These are phyloP conservation scores for Rhizopogon vinicolor DNA, from an alignment of 768 basidiomycete species.

Conservation along the genomic window DNA sequence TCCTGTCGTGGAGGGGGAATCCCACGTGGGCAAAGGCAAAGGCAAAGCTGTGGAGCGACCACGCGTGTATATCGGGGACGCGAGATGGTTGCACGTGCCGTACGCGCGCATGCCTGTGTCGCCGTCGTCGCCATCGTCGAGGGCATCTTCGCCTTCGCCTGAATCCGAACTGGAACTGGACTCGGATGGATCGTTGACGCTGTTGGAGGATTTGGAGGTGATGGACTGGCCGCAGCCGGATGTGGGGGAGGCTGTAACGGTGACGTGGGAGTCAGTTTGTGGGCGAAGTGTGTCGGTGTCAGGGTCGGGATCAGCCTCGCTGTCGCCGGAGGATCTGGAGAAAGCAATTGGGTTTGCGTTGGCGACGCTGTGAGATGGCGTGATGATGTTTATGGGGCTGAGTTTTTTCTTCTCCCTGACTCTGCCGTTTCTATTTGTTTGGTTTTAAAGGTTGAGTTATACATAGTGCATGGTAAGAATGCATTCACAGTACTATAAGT, in stretches of 20 bases:
- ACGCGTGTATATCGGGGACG: conserved; percentile 18
- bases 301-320: background rate
- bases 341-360: conserved; percentile 20
- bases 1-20: background rate
- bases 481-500: no score
- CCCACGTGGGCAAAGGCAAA: background rate
- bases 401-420: no score
- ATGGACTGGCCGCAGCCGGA: conserved; percentile 26
- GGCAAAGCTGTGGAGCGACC: background rate
- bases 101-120: conserved; percentile 17
- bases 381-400: no score
- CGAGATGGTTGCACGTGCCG: conserved; percentile 11
- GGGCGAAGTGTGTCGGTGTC: background rate
- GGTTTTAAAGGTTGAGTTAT: no score
- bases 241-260: conserved; percentile 23
- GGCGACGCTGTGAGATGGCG: conserved; percentile 5
- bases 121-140: conserved; percentile 2
- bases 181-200: conserved; percentile 11
- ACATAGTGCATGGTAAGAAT: no score
- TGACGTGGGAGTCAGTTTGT: conserved; percentile 13
- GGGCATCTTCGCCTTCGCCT: conserved; percentile 4
- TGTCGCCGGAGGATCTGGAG: conserved; percentile 18
- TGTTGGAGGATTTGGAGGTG: conserved; percentile 7
- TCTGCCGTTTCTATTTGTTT: no score
- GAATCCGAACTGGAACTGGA: background rate